Conservation (phyloP, 2,329 filamentous ascomycete species). For the Fusarium haematococcum region DNA sequence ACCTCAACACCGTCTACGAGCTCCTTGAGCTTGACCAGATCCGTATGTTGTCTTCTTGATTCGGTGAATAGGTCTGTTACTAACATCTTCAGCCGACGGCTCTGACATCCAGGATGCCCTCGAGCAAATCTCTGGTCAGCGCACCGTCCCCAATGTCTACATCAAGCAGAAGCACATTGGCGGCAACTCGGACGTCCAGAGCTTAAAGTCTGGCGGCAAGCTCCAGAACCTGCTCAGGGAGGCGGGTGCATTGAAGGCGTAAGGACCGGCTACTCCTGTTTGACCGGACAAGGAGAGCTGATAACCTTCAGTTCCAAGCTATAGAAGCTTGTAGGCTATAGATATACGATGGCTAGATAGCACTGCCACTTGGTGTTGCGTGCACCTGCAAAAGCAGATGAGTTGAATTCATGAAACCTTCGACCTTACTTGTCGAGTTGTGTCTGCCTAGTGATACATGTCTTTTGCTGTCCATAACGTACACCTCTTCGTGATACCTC, state of each 20-base stretch:
- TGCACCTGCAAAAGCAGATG: constrained; percentile 13
- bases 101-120: constrained; percentile 86
- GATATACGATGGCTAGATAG: constrained; percentile 13
- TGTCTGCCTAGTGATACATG: constrained; percentile 42
- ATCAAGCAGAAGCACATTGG: constrained; percentile 93
- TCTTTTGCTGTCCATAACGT: constrained; percentile 25
- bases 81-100: constrained; percentile 76
- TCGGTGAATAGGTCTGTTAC: not conserved
- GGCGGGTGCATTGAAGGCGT: constrained; percentile 57
- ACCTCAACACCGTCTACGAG: constrained; percentile 78
- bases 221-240: constrained; percentile 56
- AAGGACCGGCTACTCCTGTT: constrained; percentile 43
- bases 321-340: constrained; percentile 22
- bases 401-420: constrained; percentile 33
- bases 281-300: constrained; percentile 21
- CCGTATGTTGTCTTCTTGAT: constrained; percentile 65
- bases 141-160: constrained; percentile 95
- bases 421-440: constrained; percentile 18
- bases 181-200: constrained; percentile 88
- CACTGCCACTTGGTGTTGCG: not conserved
- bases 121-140: constrained; percentile 81
- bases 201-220: constrained; percentile 62
- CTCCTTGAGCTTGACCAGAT: constrained; percentile 87
- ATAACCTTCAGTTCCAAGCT: constrained; percentile 40
- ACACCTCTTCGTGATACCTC: constrained; percentile 24